Percentiles rank a stretch among this genome's conserved stretches.
phyloP scores from a whole-genome alignment of 2,329 filamentous ascomycete species.

The Metarhizium rileyi region DNA sequence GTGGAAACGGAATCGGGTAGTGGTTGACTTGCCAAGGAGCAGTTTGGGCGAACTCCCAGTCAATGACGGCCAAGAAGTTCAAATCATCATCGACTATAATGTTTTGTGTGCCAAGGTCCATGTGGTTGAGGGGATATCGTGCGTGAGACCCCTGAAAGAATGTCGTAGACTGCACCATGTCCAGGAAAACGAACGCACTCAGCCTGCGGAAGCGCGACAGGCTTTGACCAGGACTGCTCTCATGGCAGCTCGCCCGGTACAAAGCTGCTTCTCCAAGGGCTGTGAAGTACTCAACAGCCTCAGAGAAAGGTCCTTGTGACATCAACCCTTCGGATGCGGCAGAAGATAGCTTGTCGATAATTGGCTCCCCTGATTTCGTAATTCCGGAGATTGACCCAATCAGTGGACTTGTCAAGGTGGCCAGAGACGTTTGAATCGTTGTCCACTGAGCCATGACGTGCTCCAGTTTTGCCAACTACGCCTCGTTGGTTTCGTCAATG shows the following conservation, averaged over 20 bases:
- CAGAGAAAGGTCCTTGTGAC: constrained; percentile 13
- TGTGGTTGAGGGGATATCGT: constrained; percentile 19
- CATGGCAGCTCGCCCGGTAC: neutral
- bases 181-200: constrained; percentile 13
- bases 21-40: constrained; percentile 19
- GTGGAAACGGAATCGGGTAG: constrained; percentile 21
- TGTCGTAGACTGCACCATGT: constrained; percentile 12
- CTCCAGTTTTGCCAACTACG: constrained; percentile 10
- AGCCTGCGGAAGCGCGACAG: neutral
- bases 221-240: neutral
- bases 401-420: constrained; percentile 10
- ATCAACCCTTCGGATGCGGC: neutral
- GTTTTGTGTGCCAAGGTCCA: constrained; percentile 24
- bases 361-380: constrained; percentile 10
- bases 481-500: constrained; percentile 1
- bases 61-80: constrained; percentile 21
- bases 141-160: constrained; percentile 11
- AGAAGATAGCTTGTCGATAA: constrained; percentile 12
- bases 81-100: constrained; percentile 21
- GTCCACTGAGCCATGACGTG: constrained; percentile 16
- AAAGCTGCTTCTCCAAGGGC: constrained; percentile 11
- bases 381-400: constrained; percentile 17
- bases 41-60: constrained; percentile 23
- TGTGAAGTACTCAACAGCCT: constrained; percentile 13
- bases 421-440: constrained; percentile 3